phyloP scores from a whole-genome alignment of 768 basidiomycete species.

The Termitomyces sp. region DNA sequence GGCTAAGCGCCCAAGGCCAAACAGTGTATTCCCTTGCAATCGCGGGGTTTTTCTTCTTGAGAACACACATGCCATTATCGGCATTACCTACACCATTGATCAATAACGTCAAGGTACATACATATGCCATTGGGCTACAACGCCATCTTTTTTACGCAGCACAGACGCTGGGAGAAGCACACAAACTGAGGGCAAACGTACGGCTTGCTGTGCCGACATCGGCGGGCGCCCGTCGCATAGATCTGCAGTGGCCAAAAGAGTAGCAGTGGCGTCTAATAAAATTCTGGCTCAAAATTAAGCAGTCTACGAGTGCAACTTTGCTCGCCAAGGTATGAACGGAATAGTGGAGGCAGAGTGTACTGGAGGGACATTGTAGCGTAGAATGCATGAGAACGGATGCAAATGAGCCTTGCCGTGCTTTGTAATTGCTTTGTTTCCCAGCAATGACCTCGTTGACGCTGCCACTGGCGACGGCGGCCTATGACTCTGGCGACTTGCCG shows the following conservation, averaged over 20 bases:
- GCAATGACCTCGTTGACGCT: conserved; percentile 10
- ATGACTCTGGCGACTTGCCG: conserved; percentile 7
- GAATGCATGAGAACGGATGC: neutral
- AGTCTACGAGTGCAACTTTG: too few species aligned
- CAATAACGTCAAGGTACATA: too few species aligned
- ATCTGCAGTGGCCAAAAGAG: too few species aligned
- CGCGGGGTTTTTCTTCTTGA: too few species aligned
- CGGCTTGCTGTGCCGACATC: too few species aligned
- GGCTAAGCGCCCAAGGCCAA: neutral
- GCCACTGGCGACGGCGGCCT: conserved; percentile 4
- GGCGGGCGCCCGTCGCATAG: too few species aligned
- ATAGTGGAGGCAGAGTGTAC: neutral
- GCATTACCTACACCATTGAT: too few species aligned
- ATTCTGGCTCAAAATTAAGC: too few species aligned
- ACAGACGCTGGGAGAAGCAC: neutral
- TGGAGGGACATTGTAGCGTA: neutral
- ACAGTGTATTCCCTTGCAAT: too few species aligned
- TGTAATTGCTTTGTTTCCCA: conserved; percentile 8
- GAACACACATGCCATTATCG: neutral
- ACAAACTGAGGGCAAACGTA: neutral
- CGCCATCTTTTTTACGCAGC: too few species aligned
- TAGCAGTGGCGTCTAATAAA: too few species aligned
- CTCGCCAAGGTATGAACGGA: neutral
- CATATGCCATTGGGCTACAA: too few species aligned
- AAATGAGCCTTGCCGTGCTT: neutral